Base-by-base conservation (phyloP, 345 rosid genomes). In the Gossypium arboreum region DNA sequence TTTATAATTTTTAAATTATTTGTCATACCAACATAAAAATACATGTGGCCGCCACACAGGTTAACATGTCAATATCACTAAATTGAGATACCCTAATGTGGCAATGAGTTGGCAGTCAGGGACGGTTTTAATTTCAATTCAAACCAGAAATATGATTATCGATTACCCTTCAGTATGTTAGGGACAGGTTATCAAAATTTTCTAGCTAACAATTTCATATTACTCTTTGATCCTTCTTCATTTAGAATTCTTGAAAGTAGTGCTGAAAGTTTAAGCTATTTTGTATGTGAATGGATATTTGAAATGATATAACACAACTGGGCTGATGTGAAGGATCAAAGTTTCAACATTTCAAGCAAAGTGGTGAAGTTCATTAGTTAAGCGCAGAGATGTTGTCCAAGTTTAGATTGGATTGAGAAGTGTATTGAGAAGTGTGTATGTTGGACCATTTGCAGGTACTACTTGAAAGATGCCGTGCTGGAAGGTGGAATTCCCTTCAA, bases 401-500 rank as follows among this genome's bases (percentile, higher is more conserved):
- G 12, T 12, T 48, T 41, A 68, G 34, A 22, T 67, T 47, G 56
- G 56, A 72, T 27, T 60, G 68, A 59, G 41, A 12, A 27, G 4
- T 4, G 12, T 58, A 72, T 27, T 60, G 68, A 59, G 41, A 12
- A 27, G 4, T 4, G 12, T 58, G 24, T 16, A 44, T 76, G 57
- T 29, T 48, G 72, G 72, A 25, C 56, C n/a, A 12, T n/a, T 72
- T 71, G 11, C 50, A 92, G 97, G 97, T 91, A 89, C 72, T 70
- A 91, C 81, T 76, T 94, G 87, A 94, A 89, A 71, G 97, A 92
- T 75, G 91, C 91, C 25, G 76, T 94, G 67, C 89, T 91, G 25
- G 94, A 92, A 4, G 94, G 97, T 24, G 94, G 94, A 12, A 87
- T 89, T 68, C 93, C 97, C 12, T 94, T 94, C 69, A 88, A 88